These are phyloP conservation scores for Leccinum subrobustum DNA, from an alignment of 1,284 basidiomycete genomes.

Conservation along the genomic window DNA sequence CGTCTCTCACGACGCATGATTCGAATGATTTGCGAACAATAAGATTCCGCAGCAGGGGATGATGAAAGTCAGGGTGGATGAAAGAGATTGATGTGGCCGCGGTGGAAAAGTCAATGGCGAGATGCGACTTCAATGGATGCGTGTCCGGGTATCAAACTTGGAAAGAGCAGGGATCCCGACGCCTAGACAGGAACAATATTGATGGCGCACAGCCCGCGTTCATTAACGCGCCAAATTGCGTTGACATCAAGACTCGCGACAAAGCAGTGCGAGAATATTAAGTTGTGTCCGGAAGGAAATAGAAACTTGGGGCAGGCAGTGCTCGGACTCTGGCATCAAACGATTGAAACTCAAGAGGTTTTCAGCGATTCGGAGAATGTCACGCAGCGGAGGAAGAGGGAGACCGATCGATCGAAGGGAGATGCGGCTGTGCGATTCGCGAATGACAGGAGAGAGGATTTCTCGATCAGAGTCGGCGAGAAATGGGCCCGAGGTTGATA, in stretches of 20 bases:
- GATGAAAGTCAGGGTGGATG: background rate
- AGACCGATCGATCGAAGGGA: background rate
- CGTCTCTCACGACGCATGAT: background rate
- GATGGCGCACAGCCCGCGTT: conserved; percentile 16
- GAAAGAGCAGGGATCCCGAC: background rate
- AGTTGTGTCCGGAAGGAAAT: too few relatives aligned
- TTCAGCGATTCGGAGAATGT: background rate
- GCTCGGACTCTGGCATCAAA: conserved; percentile 10
- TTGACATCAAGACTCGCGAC: conserved; percentile 7
- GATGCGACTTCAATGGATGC: background rate
- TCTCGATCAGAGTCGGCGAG: conserved; percentile 14
- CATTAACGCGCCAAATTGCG: conserved; percentile 12
- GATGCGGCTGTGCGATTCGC: conserved; percentile 2
- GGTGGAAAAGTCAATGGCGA: background rate
- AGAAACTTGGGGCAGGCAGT: background rate
- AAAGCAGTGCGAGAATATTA: conserved; percentile 10
- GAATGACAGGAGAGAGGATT: conserved; percentile 9
- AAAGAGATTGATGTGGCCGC: background rate
- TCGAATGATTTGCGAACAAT: background rate
- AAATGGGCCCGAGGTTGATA: background rate
- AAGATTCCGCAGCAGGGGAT: conserved; percentile 7
- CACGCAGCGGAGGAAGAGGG: background rate
- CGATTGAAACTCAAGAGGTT: background rate
- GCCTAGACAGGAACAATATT: background rate
- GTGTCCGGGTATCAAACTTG: conserved; percentile 5